These are phyloP conservation scores for Perilla frutescens DNA, from an alignment of 257 asterid genomes.

Conservation along the genomic window DNA sequence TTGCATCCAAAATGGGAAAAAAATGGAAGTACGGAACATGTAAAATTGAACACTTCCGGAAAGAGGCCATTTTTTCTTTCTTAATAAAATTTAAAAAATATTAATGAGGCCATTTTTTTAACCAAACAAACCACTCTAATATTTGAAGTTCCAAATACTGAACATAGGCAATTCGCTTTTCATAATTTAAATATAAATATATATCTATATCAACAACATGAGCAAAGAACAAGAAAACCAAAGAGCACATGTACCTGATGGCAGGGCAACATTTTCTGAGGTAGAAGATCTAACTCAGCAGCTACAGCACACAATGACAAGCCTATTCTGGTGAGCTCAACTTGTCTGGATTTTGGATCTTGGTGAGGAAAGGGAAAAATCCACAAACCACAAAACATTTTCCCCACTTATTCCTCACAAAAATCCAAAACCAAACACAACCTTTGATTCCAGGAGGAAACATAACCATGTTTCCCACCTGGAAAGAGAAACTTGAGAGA, in stretches of 20 bases:
- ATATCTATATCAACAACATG: too few relatives aligned
- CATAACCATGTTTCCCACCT: conserved; percentile 25
- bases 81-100: too few relatives aligned
- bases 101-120: too few relatives aligned
- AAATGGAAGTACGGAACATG: too few relatives aligned
- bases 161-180: too few relatives aligned
- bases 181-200: too few relatives aligned
- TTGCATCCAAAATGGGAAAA: too few relatives aligned
- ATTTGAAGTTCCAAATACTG: too few relatives aligned
- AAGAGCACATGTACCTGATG: conserved; percentile 33
- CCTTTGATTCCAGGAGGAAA: conserved; percentile 20
- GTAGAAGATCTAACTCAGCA: background rate
- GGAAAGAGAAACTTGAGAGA: conserved; percentile 34
- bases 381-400: background rate
- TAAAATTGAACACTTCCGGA: too few relatives aligned
- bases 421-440: conserved; percentile 29
- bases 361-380: conserved; percentile 21
- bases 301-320: background rate
- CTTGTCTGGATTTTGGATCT: conserved; percentile 27
- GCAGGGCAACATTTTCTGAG: background rate
- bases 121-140: too few relatives aligned
- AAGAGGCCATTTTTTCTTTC: too few relatives aligned
- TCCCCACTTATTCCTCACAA: conserved; percentile 27
- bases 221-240: background rate
- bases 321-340: background rate